Evolutionary conservation across 202 grass and related monocot genomes (phyloP).

Genomic region (Panicum hallii): DNA sequence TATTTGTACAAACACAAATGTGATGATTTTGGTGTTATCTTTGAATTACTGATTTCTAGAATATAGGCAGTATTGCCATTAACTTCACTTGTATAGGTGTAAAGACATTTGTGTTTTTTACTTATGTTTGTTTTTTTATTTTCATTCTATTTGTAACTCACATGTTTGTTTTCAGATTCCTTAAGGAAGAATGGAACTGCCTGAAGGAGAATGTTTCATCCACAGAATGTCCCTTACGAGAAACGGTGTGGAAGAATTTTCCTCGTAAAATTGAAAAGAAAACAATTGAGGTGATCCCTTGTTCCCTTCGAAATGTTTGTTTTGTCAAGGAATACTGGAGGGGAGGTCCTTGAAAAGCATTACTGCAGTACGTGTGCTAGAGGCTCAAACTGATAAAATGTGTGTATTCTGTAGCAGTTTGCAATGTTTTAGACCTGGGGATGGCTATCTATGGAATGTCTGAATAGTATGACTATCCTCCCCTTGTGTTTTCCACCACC

Average conservation of each 20-base stretch:
- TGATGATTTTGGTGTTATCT: background rate
- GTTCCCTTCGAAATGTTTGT: background rate
- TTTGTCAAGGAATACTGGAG: background rate
- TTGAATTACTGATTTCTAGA: background rate
- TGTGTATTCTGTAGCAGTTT: conserved; percentile 11
- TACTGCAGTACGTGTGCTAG: background rate
- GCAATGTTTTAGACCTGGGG: background rate
- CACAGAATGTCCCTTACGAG: conserved; percentile 59
- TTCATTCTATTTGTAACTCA: conserved; percentile 26
- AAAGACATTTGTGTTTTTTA: background rate
- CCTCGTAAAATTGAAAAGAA: conserved; percentile 76
- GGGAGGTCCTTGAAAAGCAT: conserved; percentile 2
- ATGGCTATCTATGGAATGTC: background rate
- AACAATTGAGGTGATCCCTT: conserved; percentile 55
- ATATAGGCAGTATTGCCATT: background rate
- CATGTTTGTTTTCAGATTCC: conserved; percentile 63
- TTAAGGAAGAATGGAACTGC: conserved; percentile 92
- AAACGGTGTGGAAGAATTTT: conserved; percentile 70
- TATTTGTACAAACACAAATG: conserved; percentile 25
- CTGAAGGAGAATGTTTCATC: conserved; percentile 54
- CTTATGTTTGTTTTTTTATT: conserved; percentile 19
- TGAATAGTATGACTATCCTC: background rate
- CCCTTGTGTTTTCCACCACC: background rate
- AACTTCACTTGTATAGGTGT: conserved; percentile 7
- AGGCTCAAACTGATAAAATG: background rate